These are phyloP conservation scores for Colletotrichum simmondsii DNA, from an alignment of 2,329 filamentous ascomycete species.

Conservation along the genomic window DNA sequence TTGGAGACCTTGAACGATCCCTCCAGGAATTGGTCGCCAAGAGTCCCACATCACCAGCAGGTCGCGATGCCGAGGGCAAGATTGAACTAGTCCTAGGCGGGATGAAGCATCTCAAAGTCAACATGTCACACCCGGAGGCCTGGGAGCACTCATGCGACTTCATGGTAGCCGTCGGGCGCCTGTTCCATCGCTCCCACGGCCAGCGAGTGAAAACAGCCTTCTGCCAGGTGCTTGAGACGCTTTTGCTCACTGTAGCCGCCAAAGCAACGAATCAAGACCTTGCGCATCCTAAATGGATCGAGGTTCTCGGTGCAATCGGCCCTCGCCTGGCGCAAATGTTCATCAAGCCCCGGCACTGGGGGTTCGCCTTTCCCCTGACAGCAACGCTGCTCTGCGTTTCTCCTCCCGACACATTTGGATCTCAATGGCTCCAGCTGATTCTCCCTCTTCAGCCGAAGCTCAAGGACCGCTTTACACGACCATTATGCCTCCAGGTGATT, in stretches of 20 bases:
- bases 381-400: conserved; percentile 90
- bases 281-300: conserved; percentile 84
- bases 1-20: conserved; percentile 81
- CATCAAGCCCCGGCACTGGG: conserved; percentile 92
- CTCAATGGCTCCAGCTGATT: conserved; percentile 88
- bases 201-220: conserved; percentile 93
- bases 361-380: conserved; percentile 86
- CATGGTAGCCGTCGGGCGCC: conserved; percentile 80
- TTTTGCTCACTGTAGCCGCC: conserved; percentile 88
- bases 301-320: conserved; percentile 83
- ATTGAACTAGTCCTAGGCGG: conserved; percentile 89
- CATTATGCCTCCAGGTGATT: conserved; percentile 86
- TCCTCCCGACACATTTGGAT: conserved; percentile 82
- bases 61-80: conserved; percentile 79
- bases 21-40: conserved; percentile 82
- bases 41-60: conserved; percentile 65
- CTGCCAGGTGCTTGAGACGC: conserved; percentile 88
- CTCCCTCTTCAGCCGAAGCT: conserved; percentile 81
- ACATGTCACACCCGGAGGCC: conserved; percentile 75
- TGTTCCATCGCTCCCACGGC: conserved; percentile 88
- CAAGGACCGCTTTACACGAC: conserved; percentile 84
- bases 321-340: conserved; percentile 86
- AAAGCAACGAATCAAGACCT: conserved; percentile 81
- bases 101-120: conserved; percentile 89
- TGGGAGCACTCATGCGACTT: conserved; percentile 94